Evolutionary conservation across 306 rosid genomes (phyloP).

Genomic region (Fagus crenata): DNA sequence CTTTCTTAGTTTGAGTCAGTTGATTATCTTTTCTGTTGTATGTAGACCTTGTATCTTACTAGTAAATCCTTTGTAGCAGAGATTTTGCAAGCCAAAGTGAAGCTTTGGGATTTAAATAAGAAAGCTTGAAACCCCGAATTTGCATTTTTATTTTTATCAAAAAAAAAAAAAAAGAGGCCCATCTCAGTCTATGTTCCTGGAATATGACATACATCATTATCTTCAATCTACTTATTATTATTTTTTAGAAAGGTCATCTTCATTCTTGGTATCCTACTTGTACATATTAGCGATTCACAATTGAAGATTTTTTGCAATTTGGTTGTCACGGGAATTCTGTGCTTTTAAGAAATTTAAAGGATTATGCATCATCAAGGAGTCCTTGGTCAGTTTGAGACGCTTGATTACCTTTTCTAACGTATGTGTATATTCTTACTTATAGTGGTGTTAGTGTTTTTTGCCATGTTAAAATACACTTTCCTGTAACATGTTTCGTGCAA

Average conservation of each 20-base stretch:
- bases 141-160: not conserved
- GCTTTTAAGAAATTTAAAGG: not conserved
- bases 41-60: too few species aligned
- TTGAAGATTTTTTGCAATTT: not conserved
- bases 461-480: not conserved
- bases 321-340: not conserved
- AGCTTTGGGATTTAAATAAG: not conserved
- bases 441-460: not conserved
- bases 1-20: not conserved
- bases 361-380: not conserved
- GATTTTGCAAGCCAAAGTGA: not conserved
- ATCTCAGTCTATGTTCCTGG: not conserved
- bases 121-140: not conserved
- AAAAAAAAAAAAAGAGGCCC: not conserved
- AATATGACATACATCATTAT: not conserved
- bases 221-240: not conserved
- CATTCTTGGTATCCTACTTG: not conserved
- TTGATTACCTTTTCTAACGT: not conserved
- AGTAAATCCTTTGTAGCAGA: not conserved
- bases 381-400: not conserved
- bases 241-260: not conserved
- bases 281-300: not conserved
- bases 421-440: not conserved
- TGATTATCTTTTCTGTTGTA: not conserved
- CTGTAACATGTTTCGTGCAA: not conserved